Evolutionary conservation across 1,139 yeast species (phyloP).

Genomic region (Pichia sp.): DNA sequence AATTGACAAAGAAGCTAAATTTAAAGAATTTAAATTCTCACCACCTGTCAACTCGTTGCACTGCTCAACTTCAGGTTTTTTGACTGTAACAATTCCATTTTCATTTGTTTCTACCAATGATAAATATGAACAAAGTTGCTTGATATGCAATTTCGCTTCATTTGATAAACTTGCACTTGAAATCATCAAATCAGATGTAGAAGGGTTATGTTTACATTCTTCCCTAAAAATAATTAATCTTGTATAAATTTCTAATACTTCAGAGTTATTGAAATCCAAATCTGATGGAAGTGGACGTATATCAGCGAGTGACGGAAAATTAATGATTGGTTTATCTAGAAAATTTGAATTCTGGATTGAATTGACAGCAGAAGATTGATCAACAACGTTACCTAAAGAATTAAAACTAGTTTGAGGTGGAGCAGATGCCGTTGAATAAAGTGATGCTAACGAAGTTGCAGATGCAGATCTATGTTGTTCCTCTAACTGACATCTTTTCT

Average conservation of each 20-base stretch:
- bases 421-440: constrained; percentile 52
- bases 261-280: constrained; percentile 85
- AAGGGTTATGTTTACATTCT: constrained; percentile 40
- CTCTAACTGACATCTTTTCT: constrained; percentile 89
- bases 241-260: constrained; percentile 77
- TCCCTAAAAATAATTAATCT: constrained; percentile 78
- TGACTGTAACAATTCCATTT: constrained; percentile 48
- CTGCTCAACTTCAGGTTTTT: constrained; percentile 7
- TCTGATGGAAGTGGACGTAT: constrained; percentile 49
- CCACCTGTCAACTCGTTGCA: background rate
- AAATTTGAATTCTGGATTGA: too few relatives aligned
- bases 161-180: constrained; percentile 48
- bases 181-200: constrained; percentile 54
- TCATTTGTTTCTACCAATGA: constrained; percentile 64
- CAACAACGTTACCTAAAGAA: constrained; percentile 8
- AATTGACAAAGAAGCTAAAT: too few relatives aligned
- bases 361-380: constrained; percentile 7
- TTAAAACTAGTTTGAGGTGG: constrained; percentile 16
- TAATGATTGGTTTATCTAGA: constrained; percentile 58
- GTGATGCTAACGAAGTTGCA: constrained; percentile 63
- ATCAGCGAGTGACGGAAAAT: constrained; percentile 37
- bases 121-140: constrained; percentile 49
- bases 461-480: constrained; percentile 85
- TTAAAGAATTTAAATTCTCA: background rate
- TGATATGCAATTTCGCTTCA: constrained; percentile 55